Evolutionary conservation across 768 basidiomycete genomes (phyloP), one percentile per base, ranked within the genome.

Genomic region (Macrolepiota dolichaula): DNA sequence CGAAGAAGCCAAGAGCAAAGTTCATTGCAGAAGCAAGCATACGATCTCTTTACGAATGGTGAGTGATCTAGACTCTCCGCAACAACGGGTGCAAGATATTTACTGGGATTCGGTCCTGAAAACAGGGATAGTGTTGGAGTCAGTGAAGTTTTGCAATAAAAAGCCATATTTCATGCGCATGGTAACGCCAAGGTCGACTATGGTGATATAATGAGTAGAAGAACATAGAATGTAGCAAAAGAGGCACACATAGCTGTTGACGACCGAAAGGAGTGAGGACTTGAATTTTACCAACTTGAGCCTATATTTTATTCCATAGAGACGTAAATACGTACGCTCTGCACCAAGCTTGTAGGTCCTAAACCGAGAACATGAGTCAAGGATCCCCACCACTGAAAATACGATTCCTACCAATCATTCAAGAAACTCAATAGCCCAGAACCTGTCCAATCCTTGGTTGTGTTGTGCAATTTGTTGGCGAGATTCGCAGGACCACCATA

Each of bases 311-410:
- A 7, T 19, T 47, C 27, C 13, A 52, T 49, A 40, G 11, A 17
- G 15, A 11, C 10, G 40, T 22, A 22, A 49, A 22, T 29, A 62
- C 72, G 15, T 65, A 91, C 89, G 77, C 77, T 97, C 95, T 76
- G 88, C 87, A 13, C 95, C 96, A 2, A 98, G 84, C 66, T 91
- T 91, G 73, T 94, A 96, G 4, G 89, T 87, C 95, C 92, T 92
- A 63, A 27, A 38, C 25, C 44, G 22, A 32, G 19, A 44, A 11
- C 37, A 11, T 47, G 22, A 25, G 1, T 62, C 54, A 55, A 57
- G 42, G 47, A 54, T 47, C 36, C 15, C 7, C 29, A 47, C 11
- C 9, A 13, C 46, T 40, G 15, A n/a, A 55, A 40, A 27, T 35
- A 70, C 82, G 17, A 22, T 15, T 37, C 38, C 35, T 51, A 91